Conservation (phyloP, 768 basidiomycete species). For the Kwoniella newhampshirensis region DNA sequence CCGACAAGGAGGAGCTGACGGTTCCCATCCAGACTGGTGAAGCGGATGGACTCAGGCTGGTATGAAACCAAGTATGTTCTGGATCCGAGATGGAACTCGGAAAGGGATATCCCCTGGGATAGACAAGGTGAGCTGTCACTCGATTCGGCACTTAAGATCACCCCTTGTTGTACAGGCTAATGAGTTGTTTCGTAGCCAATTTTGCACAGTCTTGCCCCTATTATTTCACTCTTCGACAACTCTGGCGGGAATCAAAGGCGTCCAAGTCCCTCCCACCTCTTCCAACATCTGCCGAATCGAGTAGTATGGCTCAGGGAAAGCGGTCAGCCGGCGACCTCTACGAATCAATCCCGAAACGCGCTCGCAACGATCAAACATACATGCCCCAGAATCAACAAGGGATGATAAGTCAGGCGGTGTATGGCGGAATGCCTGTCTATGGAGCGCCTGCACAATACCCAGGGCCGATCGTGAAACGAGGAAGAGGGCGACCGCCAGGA, state of each 20-base stretch:
- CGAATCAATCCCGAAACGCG: background rate
- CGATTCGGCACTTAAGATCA: background rate
- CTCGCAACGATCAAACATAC: background rate
- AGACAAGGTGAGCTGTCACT: background rate
- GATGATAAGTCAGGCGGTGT: background rate
- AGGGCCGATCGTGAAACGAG: conserved; percentile 3
- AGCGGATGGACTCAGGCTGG: background rate
- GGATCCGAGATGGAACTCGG: background rate
- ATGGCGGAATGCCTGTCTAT: background rate
- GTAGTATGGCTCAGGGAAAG: background rate
- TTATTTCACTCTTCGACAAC: background rate
- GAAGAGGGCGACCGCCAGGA: conserved; percentile 3
- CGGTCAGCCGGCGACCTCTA: background rate
- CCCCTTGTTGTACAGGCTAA: no score
- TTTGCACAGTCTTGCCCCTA: background rate
- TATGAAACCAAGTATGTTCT: background rate
- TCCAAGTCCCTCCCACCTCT: background rate
- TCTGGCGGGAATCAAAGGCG: background rate
- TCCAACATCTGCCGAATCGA: background rate
- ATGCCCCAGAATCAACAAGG: background rate
- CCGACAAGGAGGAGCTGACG: no score
- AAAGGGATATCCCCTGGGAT: background rate
- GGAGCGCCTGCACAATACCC: background rate
- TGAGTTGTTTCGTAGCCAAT: background rate
- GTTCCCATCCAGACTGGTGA: background rate